phyloP scores from a whole-genome alignment of 176 grass and related monocot genomes.

The Cenchrus fungigraminus region DNA sequence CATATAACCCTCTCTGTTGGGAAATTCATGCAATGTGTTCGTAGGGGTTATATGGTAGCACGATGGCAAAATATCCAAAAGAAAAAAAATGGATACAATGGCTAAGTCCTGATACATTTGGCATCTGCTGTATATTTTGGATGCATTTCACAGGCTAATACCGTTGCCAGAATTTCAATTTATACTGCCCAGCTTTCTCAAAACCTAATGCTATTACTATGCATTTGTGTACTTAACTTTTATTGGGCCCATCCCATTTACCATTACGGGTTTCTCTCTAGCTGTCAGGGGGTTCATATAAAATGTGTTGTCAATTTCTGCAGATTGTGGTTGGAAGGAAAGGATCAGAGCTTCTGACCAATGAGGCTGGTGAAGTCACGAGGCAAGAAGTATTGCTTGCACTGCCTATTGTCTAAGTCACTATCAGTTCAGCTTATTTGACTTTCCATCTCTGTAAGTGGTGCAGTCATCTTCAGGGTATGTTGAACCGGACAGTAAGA shows the following conservation, averaged over 20 bases:
- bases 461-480: slow-evolving; percentile 85
- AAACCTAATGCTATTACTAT: not conserved
- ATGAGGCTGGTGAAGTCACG: slow-evolving; percentile 91
- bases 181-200: not conserved
- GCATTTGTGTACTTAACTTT: not conserved
- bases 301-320: slow-evolving; percentile 7
- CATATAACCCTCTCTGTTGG: not conserved
- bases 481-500: slow-evolving; percentile 84
- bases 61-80: not conserved
- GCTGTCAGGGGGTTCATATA: not conserved
- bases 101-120: not conserved
- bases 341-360: slow-evolving; percentile 73
- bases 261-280: not conserved
- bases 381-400: slow-evolving; percentile 51
- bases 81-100: not conserved
- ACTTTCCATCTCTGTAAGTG: slow-evolving; percentile 4
- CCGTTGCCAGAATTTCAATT: not conserved
- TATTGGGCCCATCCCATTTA: not conserved
- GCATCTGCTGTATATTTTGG: not conserved
- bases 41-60: not conserved
- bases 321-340: slow-evolving; percentile 87
- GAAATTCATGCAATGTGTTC: not conserved
- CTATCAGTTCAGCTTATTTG: slow-evolving; percentile 5
- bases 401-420: not conserved
- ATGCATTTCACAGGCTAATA: not conserved